Evolutionary conservation across 2,329 filamentous ascomycete genomes (phyloP).

Genomic region (Exophiala phaeomuriformis): DNA sequence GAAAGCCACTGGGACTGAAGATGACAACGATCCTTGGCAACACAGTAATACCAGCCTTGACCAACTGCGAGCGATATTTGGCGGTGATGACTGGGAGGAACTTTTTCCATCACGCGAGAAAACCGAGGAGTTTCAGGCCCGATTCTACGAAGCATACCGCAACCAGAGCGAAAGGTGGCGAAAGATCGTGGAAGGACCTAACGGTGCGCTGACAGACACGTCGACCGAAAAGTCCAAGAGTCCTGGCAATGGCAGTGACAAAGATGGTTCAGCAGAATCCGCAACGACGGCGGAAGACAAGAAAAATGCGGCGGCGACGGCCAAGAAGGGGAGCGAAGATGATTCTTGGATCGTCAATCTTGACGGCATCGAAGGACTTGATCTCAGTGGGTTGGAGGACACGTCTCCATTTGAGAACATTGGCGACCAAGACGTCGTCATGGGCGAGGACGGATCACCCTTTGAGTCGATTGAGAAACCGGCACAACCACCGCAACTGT

Average conservation of each 20-base stretch:
- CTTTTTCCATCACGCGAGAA: slow-evolving; percentile 22
- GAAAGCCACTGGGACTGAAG: not conserved
- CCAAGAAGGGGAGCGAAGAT: slow-evolving; percentile 13
- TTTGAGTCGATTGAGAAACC: slow-evolving; percentile 18
- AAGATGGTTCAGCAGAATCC: slow-evolving; percentile 9
- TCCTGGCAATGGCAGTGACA: slow-evolving; percentile 16
- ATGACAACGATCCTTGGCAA: slow-evolving; percentile 19
- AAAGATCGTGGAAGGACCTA: slow-evolving; percentile 19
- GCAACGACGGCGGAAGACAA: slow-evolving; percentile 6
- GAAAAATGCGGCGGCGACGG: not conserved
- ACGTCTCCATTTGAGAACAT: slow-evolving; percentile 20
- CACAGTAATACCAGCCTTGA: slow-evolving; percentile 21
- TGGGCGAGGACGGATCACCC: slow-evolving; percentile 15
- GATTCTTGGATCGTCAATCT: slow-evolving; percentile 21
- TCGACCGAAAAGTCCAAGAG: slow-evolving; percentile 22
- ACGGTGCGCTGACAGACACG: slow-evolving; percentile 21
- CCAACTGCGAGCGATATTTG: slow-evolving; percentile 21
- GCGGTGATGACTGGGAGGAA: slow-evolving; percentile 24
- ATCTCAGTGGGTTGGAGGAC: slow-evolving; percentile 18
- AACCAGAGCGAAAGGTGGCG: slow-evolving; percentile 19
- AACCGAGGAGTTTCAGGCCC: slow-evolving; percentile 12
- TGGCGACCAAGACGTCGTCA: slow-evolving; percentile 13
- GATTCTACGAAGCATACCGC: slow-evolving; percentile 18
- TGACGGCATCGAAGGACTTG: slow-evolving; percentile 19
- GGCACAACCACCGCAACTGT: not conserved